Conservation (phyloP, 371 early-diverging fungal genomes). For the Rhizomucor pusillus region DNA sequence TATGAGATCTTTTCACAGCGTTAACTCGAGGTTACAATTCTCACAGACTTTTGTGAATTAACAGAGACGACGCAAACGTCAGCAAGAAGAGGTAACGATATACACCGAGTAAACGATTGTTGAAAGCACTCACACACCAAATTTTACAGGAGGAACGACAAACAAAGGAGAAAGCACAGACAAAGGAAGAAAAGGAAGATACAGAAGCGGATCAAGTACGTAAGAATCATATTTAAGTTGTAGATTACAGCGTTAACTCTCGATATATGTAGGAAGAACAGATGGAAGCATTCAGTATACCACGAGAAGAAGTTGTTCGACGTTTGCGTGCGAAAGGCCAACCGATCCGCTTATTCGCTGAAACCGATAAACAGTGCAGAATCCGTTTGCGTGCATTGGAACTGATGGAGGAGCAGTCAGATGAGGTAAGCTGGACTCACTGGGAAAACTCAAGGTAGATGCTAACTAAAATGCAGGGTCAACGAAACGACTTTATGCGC, state of each 20-base stretch:
- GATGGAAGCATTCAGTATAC: constrained; percentile 55
- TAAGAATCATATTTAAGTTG: too few relatives aligned
- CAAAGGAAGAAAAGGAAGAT: constrained; percentile 26
- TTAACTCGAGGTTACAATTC: neutral
- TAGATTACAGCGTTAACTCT: neutral
- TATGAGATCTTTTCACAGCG: constrained; percentile 1
- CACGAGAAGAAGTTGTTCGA: constrained; percentile 79
- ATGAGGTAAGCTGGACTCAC: constrained; percentile 22
- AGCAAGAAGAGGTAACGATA: neutral
- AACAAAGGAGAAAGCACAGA: constrained; percentile 28
- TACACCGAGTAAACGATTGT: neutral
- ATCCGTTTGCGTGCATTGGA: constrained; percentile 83
- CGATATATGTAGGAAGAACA: neutral
- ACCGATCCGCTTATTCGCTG: constrained; percentile 94
- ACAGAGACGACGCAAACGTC: too few relatives aligned
- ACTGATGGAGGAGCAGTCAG: constrained; percentile 79
- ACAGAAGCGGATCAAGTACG: constrained; percentile 15
- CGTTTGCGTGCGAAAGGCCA: constrained; percentile 86
- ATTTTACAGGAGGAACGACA: constrained; percentile 5
- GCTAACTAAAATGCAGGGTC: constrained; percentile 49
- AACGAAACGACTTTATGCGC: constrained; percentile 88
- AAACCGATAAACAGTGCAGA: constrained; percentile 80
- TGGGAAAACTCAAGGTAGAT: neutral
- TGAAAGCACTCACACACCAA: neutral
- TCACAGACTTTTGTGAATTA: neutral